These are phyloP conservation scores for Cercophora sp. DNA, from an alignment of 495 filamentous ascomycete genomes.

Conservation along the genomic window DNA sequence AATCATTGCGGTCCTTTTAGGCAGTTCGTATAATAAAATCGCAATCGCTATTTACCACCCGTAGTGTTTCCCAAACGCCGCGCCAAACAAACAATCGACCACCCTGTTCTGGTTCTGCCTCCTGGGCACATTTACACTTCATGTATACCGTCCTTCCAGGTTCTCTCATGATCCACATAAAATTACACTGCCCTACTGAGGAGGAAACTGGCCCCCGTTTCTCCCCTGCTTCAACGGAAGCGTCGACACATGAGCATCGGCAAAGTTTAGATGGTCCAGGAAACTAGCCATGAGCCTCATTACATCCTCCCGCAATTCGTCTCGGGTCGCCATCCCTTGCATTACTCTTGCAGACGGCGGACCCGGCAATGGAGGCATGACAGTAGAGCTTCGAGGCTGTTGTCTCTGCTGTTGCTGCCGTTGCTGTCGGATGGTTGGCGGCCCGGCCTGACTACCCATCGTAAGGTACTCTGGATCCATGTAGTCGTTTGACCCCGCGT, in stretches of 20 bases:
- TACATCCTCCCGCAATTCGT: conserved; percentile 53
- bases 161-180: too few relatives aligned
- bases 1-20: too few relatives aligned
- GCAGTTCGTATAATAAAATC: too few relatives aligned
- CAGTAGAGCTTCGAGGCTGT: conserved; percentile 17
- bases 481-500: conserved; percentile 26
- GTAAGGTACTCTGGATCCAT: conserved; percentile 27
- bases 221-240: too few relatives aligned
- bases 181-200: too few relatives aligned
- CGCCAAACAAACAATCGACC: too few relatives aligned
- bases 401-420: conserved; percentile 18
- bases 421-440: conserved; percentile 10
- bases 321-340: conserved; percentile 45
- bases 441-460: conserved; percentile 14
- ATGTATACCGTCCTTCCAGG: too few relatives aligned
- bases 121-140: too few relatives aligned
- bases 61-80: too few relatives aligned
- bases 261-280: conserved; percentile 38
- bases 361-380: conserved; percentile 32
- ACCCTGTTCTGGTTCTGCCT: too few relatives aligned
- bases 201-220: too few relatives aligned
- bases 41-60: too few relatives aligned
- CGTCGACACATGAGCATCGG: conserved; percentile 24
- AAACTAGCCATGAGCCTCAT: conserved; percentile 49
- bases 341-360: conserved; percentile 49